These are phyloP conservation scores for Aechmea fasciata DNA, from an alignment of 176 grass and related monocot species.

Conservation along the genomic window DNA sequence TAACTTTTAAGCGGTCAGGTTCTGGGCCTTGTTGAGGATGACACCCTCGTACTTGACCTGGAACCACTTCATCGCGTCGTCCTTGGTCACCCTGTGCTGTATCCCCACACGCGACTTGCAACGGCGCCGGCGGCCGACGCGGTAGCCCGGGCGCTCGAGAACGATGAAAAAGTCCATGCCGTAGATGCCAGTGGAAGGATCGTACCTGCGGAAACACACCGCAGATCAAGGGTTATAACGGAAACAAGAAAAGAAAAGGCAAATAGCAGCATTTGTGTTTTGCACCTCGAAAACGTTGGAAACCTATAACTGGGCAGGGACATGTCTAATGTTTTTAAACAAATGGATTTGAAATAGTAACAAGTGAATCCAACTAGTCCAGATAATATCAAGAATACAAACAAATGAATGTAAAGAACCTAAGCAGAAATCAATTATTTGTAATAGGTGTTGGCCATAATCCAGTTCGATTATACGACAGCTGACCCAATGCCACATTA, in stretches of 20 bases:
- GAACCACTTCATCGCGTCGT: conserved; percentile 72
- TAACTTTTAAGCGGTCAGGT: neutral
- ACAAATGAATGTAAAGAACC: no score
- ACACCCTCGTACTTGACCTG: conserved; percentile 68
- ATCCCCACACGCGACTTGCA: conserved; percentile 54
- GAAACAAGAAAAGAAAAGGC: neutral
- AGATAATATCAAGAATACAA: no score
- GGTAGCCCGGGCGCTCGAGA: conserved; percentile 47
- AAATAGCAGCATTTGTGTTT: neutral
- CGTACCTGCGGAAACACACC: conserved; percentile 32
- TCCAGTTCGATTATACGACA: no score
- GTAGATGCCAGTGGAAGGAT: conserved; percentile 55
- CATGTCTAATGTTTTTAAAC: no score
- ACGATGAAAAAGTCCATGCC: conserved; percentile 58
- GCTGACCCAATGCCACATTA: no score
- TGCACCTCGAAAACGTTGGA: no score
- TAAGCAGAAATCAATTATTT: no score
- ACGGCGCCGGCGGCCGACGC: conserved; percentile 39
- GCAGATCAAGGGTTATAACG: neutral
- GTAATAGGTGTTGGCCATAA: no score
- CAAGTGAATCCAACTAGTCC: no score
- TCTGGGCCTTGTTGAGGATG: conserved; percentile 53
- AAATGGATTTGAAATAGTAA: no score
- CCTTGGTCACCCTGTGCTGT: conserved; percentile 56
- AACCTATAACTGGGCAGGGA: no score